Percentiles rank a stretch among this genome's conserved stretches.
phyloP scores from a whole-genome alignment of 768 basidiomycete species.

The Mycena alexandri region DNA sequence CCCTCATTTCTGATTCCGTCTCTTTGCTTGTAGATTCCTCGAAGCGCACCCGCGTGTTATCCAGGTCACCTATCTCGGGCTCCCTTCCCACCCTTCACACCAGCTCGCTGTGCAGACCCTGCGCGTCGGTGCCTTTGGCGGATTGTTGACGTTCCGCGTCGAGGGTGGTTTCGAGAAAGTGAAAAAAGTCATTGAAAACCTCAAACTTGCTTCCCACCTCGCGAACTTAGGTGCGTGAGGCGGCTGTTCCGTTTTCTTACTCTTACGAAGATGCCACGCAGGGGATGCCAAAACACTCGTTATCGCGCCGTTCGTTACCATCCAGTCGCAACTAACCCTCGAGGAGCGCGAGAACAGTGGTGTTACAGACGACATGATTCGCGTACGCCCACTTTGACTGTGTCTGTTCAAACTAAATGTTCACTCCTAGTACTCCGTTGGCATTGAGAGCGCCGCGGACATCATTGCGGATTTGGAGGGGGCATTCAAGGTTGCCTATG shows the following conservation, averaged over 20 bases:
- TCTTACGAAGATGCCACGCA: constrained; percentile 4
- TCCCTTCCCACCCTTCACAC: constrained; percentile 72
- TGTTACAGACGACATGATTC: constrained; percentile 67
- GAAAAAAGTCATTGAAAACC: constrained; percentile 64
- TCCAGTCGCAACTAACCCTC: constrained; percentile 66
- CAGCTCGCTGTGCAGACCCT: constrained; percentile 68
- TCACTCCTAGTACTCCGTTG: constrained; percentile 56
- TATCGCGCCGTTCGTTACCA: constrained; percentile 70
- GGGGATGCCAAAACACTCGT: constrained; percentile 72
- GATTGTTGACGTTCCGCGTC: constrained; percentile 84
- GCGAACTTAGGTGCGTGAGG: constrained; percentile 46
- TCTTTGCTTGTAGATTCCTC: constrained; percentile 62
- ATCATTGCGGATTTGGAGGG: constrained; percentile 63
- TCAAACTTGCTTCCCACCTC: constrained; percentile 72
- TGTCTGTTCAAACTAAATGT: too few relatives aligned
- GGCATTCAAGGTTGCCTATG: constrained; percentile 47
- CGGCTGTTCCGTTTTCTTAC: not conserved
- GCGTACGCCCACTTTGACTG: not conserved
- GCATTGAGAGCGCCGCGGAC: constrained; percentile 58
- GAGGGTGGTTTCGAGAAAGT: constrained; percentile 67
- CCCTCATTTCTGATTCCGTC: not conserved
- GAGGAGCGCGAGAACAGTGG: constrained; percentile 64
- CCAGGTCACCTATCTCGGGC: constrained; percentile 85
- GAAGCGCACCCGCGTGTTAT: constrained; percentile 71
- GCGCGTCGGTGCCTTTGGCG: constrained; percentile 70